Conservation (phyloP, 495 filamentous ascomycete genomes). For the Trichoderma asperelloides region DNA sequence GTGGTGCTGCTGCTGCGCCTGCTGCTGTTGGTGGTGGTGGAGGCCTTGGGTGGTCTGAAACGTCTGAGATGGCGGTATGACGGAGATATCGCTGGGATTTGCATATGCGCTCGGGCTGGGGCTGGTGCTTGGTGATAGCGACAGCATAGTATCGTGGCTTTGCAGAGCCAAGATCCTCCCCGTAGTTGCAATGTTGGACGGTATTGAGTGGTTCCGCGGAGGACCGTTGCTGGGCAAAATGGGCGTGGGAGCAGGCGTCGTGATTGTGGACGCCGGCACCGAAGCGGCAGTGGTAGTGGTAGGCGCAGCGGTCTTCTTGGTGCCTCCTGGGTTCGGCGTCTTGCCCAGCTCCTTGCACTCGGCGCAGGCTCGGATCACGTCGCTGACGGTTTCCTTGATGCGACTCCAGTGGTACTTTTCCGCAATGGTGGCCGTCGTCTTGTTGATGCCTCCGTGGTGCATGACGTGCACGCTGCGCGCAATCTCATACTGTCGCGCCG, state of each 20-base stretch:
- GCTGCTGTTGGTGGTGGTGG: neutral
- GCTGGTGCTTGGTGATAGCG: constrained; percentile 20
- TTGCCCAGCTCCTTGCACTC: constrained; percentile 82
- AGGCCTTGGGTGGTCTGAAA: neutral
- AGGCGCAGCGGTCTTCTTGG: constrained; percentile 10
- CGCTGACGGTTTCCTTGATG: constrained; percentile 94
- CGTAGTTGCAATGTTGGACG: constrained; percentile 6
- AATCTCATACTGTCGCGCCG: constrained; percentile 85
- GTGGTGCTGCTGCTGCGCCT: constrained; percentile 8
- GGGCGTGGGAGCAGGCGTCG: constrained; percentile 17
- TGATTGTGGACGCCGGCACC: neutral
- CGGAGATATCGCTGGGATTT: constrained; percentile 29
- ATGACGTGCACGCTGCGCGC: constrained; percentile 63
- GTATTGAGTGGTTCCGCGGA: constrained; percentile 12
- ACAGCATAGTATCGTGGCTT: constrained; percentile 17
- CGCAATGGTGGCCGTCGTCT: constrained; percentile 89
- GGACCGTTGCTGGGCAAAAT: constrained; percentile 14
- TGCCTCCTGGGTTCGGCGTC: constrained; percentile 18
- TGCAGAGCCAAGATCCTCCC: constrained; percentile 22
- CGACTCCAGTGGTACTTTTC: constrained; percentile 97
- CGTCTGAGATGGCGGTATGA: constrained; percentile 13
- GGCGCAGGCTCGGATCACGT: constrained; percentile 84
- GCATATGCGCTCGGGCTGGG: constrained; percentile 17
- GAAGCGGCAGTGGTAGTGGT: neutral
- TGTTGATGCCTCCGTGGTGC: constrained; percentile 94